These are phyloP conservation scores for Diophrys sp. DNA, from an alignment of 73 alveolate species.

Conservation along the genomic window DNA sequence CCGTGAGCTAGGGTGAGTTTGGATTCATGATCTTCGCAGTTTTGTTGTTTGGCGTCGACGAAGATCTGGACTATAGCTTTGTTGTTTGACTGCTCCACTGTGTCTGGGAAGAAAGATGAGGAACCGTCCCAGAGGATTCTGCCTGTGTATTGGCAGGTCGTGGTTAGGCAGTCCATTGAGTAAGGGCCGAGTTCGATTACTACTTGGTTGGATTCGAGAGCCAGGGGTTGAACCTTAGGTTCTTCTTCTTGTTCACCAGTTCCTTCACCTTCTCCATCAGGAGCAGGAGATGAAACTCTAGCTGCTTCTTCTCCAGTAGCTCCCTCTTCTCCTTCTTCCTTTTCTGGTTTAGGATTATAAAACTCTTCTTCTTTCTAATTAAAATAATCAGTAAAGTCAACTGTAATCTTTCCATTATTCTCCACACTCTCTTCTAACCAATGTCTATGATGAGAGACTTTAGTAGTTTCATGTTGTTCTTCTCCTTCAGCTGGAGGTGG, in stretches of 20 bases:
- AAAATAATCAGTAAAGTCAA: constrained; percentile 5
- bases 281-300: neutral
- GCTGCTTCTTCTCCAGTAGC: constrained; percentile 6
- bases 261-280: too few species aligned
- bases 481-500: constrained; percentile 7
- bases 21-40: constrained; percentile 42
- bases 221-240: neutral
- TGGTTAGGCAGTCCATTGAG: constrained; percentile 12
- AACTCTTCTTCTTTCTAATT: constrained; percentile 3
- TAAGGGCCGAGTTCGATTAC: constrained; percentile 37
- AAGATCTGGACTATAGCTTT: constrained; percentile 33
- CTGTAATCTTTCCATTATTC: neutral
- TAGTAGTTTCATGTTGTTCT: constrained; percentile 9
- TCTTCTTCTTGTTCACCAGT: constrained; percentile 11
- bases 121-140: constrained; percentile 66
- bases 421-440: constrained; percentile 7
- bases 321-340: constrained; percentile 16
- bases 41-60: constrained; percentile 22
- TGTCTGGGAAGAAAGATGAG: constrained; percentile 32
- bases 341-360: constrained; percentile 7
- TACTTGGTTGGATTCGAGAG: neutral
- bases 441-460: constrained; percentile 27
- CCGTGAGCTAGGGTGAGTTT: constrained; percentile 52
- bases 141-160: constrained; percentile 8
- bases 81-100: constrained; percentile 28